Conservation (phyloP, 106 monocot genomes). For the Phalaenopsis equestris region DNA sequence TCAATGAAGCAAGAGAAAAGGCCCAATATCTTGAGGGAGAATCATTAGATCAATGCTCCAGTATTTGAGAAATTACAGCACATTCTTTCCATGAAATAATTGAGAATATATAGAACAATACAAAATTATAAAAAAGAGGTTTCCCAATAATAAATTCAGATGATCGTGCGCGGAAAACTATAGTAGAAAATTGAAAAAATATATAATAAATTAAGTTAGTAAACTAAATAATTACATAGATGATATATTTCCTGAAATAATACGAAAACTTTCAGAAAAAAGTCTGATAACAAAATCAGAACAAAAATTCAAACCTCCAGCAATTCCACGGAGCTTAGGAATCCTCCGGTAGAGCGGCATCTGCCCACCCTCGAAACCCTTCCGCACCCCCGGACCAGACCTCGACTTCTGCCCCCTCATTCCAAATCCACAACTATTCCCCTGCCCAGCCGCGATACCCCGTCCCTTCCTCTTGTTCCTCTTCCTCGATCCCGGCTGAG, state of each 20-base stretch:
- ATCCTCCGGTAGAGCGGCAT: slow-evolving; percentile 88
- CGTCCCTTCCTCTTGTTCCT: slow-evolving; percentile 79
- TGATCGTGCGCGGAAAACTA: too few species aligned
- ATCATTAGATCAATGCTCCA: too few species aligned
- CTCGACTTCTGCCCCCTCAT: slow-evolving; percentile 98
- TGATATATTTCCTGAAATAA: background rate
- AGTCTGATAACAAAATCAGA: background rate
- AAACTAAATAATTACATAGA: too few species aligned
- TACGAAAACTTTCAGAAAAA: background rate
- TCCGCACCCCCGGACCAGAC: slow-evolving; percentile 77
- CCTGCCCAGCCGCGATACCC: slow-evolving; percentile 85
- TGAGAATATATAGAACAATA: too few species aligned
- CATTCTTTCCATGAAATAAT: too few species aligned
- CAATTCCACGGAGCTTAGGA: slow-evolving; percentile 92
- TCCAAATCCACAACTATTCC: slow-evolving; percentile 88
- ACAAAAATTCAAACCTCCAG: slow-evolving; percentile 55
- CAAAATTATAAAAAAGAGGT: too few species aligned
- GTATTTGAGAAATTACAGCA: too few species aligned
- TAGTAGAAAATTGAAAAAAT: too few species aligned
- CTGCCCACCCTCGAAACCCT: slow-evolving; percentile 94
- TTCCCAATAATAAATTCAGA: too few species aligned
- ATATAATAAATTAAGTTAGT: too few species aligned
- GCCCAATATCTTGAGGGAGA: too few species aligned
- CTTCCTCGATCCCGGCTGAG: slow-evolving; percentile 82
- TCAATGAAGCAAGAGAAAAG: too few species aligned